phyloP scores from a whole-genome alignment of 495 filamentous ascomycete species.

The Astrocystis sublimbata region DNA sequence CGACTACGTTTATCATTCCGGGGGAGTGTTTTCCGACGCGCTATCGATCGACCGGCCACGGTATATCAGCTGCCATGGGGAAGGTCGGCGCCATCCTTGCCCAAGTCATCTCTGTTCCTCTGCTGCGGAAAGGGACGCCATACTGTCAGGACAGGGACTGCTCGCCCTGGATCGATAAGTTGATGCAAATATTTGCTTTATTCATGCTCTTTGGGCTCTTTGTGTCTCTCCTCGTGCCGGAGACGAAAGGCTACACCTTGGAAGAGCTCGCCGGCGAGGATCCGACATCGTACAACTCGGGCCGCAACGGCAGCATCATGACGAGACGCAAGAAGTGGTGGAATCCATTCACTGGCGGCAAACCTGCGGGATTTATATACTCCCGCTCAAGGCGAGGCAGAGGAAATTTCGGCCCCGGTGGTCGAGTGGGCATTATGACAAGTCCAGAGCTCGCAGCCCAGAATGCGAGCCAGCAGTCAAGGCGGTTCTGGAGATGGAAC shows the following conservation, averaged over 20 bases:
- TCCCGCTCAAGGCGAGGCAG: constrained; percentile 20
- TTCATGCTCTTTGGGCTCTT: constrained; percentile 75
- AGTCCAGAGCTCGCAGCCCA: constrained; percentile 30
- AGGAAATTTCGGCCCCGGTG: constrained; percentile 15
- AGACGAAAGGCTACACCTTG: constrained; percentile 70
- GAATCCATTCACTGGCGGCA: constrained; percentile 40
- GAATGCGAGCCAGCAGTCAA: constrained; percentile 18
- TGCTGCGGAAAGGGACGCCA: constrained; percentile 44
- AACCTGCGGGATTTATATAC: constrained; percentile 40
- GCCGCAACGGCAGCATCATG: constrained; percentile 37
- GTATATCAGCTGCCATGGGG: constrained; percentile 78
- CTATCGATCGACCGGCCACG: constrained; percentile 81
- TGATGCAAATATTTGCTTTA: constrained; percentile 76
- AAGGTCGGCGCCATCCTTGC: constrained; percentile 76
- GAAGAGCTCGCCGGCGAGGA: constrained; percentile 56
- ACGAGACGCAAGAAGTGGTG: constrained; percentile 24
- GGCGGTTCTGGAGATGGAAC: constrained; percentile 25
- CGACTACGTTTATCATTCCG: constrained; percentile 87
- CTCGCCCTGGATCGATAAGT: constrained; percentile 70
- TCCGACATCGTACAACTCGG: constrained; percentile 37
- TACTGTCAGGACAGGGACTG: constrained; percentile 44
- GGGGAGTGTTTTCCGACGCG: constrained; percentile 89
- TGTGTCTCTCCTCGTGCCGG: constrained; percentile 67
- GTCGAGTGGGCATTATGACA: constrained; percentile 39
- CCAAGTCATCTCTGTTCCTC: constrained; percentile 54